Percentiles rank a stretch among this genome's conserved stretches.
These are phyloP conservation scores for Spiraea crenata DNA, from an alignment of 331 rosid species.

Conservation along the genomic window DNA sequence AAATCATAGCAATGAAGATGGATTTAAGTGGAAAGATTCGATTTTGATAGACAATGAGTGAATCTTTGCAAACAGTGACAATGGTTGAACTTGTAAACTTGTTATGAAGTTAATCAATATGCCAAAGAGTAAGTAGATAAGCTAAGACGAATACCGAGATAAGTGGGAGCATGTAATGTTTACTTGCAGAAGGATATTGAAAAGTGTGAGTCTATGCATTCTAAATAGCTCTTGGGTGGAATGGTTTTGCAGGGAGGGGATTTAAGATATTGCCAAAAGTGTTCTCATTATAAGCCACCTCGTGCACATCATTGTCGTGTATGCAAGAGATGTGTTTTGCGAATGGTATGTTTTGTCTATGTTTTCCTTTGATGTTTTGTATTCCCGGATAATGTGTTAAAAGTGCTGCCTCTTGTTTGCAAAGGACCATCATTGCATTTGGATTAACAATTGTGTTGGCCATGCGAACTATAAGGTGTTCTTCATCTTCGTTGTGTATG, in stretches of 20 bases:
- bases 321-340: slow-evolving; percentile 90
- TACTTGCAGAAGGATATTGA: slow-evolving; percentile 1
- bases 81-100: not conserved
- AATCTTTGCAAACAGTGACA: not conserved
- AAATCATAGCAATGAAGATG: not conserved
- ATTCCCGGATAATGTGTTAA: slow-evolving; percentile 38
- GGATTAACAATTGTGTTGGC: slow-evolving; percentile 96
- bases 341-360: slow-evolving; percentile 70
- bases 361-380: slow-evolving; percentile 22
- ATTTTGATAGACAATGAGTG: slow-evolving; percentile 1
- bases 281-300: slow-evolving; percentile 95
- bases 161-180: not conserved
- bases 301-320: slow-evolving; percentile 99
- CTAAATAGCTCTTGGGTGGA: slow-evolving; percentile 20
- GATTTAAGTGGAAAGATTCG: not conserved
- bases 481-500: slow-evolving; percentile 78
- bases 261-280: slow-evolving; percentile 92
- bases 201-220: not conserved
- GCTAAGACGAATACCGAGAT: not conserved
- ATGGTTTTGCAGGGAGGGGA: slow-evolving; percentile 81
- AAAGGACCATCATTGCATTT: slow-evolving; percentile 97
- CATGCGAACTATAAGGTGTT: slow-evolving; percentile 89
- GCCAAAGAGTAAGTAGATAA: not conserved
- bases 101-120: not conserved
- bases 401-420: slow-evolving; percentile 40